Percentiles rank a stretch among this genome's conserved stretches.
Evolutionary conservation across 208 protist species (phyloP).

Genomic region (Trypanosoma mega): DNA sequence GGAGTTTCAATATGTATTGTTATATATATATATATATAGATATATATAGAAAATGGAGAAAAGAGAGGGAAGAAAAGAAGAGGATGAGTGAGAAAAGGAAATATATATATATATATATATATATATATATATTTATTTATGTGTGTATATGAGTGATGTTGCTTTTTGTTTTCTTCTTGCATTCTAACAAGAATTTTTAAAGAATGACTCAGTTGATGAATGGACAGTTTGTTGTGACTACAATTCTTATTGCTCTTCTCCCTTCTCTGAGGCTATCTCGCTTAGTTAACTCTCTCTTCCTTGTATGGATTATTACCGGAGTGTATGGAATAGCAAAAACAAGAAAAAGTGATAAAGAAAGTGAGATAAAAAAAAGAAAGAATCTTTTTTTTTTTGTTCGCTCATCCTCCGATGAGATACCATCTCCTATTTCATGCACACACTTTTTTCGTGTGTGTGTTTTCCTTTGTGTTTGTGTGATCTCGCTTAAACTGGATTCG

Average conservation of each 20-base stretch:
- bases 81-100: constrained; percentile 18
- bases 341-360: constrained; percentile 1
- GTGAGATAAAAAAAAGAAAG: background rate
- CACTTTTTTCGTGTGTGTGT: too few relatives aligned
- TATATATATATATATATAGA: constrained; percentile 15
- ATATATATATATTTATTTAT: background rate
- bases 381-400: too few relatives aligned
- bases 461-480: too few relatives aligned
- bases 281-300: background rate
- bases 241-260: too few relatives aligned
- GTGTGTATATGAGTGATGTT: background rate
- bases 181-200: too few relatives aligned
- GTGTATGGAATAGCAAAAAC: background rate
- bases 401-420: too few relatives aligned
- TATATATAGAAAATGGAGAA: constrained; percentile 5
- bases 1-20: constrained; percentile 5
- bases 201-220: too few relatives aligned
- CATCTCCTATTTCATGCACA: too few relatives aligned
- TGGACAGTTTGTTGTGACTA: too few relatives aligned
- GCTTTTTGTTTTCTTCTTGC: background rate
- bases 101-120: constrained; percentile 34
- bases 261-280: too few relatives aligned
- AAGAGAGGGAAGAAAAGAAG: constrained; percentile 9
- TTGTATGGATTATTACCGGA: constrained; percentile 1
- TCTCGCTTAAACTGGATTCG: too few relatives aligned